These are phyloP conservation scores for Sporisorium sorghi DNA, from an alignment of 1,284 basidiomycete genomes.

Conservation along the genomic window DNA sequence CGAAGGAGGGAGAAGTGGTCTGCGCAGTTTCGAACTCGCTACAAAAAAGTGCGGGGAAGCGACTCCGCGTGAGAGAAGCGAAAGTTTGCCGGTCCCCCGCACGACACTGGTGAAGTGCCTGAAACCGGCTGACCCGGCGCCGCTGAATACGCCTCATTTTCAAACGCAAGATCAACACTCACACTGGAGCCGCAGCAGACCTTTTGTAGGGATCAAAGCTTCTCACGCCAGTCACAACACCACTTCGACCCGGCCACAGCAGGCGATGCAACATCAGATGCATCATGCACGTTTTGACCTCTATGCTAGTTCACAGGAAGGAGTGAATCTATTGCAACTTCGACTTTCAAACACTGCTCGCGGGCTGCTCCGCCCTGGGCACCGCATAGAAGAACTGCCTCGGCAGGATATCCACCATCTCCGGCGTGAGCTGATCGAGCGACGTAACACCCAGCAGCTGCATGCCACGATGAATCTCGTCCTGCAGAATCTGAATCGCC, in stretches of 20 bases:
- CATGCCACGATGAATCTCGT: conserved; percentile 85
- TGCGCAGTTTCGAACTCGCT: neutral
- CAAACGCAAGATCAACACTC: too few relatives aligned
- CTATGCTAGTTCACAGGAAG: neutral
- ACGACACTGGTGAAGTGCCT: neutral
- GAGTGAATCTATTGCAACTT: neutral
- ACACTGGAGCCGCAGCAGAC: neutral
- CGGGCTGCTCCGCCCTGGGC: conserved; percentile 12
- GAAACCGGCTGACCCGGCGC: neutral
- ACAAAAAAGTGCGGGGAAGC: neutral
- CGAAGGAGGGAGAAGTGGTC: too few relatives aligned
- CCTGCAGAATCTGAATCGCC: conserved; percentile 77
- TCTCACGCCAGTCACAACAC: too few relatives aligned
- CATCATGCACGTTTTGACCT: neutral
- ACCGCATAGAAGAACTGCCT: conserved; percentile 36
- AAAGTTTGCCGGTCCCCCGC: neutral
- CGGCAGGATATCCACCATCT: conserved; percentile 75
- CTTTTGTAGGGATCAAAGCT: too few relatives aligned
- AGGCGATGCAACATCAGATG: neutral
- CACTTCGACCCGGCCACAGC: too few relatives aligned
- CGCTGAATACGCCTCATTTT: neutral
- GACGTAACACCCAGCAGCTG: conserved; percentile 80
- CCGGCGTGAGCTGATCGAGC: conserved; percentile 79
- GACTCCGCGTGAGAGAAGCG: neutral
- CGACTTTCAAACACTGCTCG: neutral